Percentiles rank a stretch among this genome's conserved stretches.
These are phyloP conservation scores for Globisporangium irregulare DNA, from an alignment of 352 stramenopile species.

Conservation along the genomic window DNA sequence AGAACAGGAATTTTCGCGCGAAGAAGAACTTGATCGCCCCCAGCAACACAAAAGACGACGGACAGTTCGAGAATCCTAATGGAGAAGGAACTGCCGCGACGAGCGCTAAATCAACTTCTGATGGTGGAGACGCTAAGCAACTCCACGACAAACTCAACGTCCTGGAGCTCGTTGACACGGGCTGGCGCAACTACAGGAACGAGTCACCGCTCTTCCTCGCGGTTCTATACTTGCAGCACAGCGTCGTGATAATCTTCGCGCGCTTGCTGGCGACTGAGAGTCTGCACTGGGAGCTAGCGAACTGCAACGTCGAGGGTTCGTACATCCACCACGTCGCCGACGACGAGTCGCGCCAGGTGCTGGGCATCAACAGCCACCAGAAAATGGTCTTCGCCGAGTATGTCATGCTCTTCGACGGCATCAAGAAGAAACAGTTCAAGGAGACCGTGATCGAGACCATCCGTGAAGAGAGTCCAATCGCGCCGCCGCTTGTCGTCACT, in stretches of 20 bases:
- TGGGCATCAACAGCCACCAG: conserved; percentile 23
- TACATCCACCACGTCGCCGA: conserved; percentile 57
- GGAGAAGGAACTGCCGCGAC: neutral
- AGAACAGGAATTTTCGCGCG: neutral
- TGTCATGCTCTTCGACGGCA: conserved; percentile 66
- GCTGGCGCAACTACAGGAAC: conserved; percentile 65
- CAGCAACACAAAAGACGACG: conserved; percentile 15
- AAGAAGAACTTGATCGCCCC: conserved; percentile 18
- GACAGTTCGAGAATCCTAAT: neutral
- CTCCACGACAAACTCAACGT: conserved; percentile 23
- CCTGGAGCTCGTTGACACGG: conserved; percentile 20
- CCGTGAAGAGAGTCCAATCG: conserved; percentile 56
- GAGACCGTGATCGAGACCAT: conserved; percentile 71
- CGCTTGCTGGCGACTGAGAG: conserved; percentile 36
- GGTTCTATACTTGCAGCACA: conserved; percentile 48
- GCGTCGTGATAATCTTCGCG: conserved; percentile 35
- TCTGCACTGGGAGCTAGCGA: conserved; percentile 45
- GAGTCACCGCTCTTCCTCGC: conserved; percentile 72
- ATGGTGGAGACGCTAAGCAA: no score
- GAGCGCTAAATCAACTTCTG: neutral
- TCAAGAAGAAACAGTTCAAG: conserved; percentile 61
- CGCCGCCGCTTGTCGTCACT: conserved; percentile 51
- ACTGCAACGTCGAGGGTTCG: conserved; percentile 75
- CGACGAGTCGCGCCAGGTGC: conserved; percentile 25
- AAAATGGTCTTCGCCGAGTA: conserved; percentile 52